phyloP scores from a whole-genome alignment of 2,329 filamentous ascomycete species.

The Colletotrichum liriopes region DNA sequence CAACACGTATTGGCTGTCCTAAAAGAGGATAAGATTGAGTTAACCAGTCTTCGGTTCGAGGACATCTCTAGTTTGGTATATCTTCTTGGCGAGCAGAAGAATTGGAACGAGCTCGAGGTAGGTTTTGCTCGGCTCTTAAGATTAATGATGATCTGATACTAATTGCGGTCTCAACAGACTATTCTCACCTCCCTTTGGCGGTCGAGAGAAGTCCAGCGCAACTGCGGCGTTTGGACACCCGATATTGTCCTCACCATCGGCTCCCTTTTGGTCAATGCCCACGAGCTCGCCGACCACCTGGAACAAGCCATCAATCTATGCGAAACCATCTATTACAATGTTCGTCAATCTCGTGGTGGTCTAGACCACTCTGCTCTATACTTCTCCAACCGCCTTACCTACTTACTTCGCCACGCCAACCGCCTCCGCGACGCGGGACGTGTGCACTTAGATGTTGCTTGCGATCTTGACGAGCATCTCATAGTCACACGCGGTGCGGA shows the following conservation, averaged over 20 bases:
- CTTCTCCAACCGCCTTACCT: slow-evolving; percentile 50
- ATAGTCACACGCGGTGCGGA: slow-evolving; percentile 20
- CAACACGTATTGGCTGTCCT: slow-evolving; percentile 57
- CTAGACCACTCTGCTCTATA: slow-evolving; percentile 49
- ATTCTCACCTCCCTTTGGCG: slow-evolving; percentile 52
- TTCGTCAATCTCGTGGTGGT: slow-evolving; percentile 51
- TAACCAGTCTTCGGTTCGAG: slow-evolving; percentile 59
- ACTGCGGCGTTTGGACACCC: slow-evolving; percentile 46
- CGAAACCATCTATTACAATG: slow-evolving; percentile 54
- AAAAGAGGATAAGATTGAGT: slow-evolving; percentile 59
- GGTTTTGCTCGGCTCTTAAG: background rate
- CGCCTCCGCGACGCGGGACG: slow-evolving; percentile 49
- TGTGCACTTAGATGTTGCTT: slow-evolving; percentile 50
- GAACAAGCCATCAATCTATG: slow-evolving; percentile 50
- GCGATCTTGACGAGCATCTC: slow-evolving; percentile 45
- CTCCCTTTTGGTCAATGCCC: slow-evolving; percentile 51
- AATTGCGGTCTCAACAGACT: slow-evolving; percentile 31
- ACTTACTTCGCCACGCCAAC: slow-evolving; percentile 47
- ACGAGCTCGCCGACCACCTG: slow-evolving; percentile 48
- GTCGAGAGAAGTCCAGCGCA: slow-evolving; percentile 53
- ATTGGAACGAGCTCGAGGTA: slow-evolving; percentile 61
- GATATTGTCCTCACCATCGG: slow-evolving; percentile 50
- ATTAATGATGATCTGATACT: background rate
- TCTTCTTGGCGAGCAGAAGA: slow-evolving; percentile 63
- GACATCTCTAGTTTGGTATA: slow-evolving; percentile 62